Evolutionary conservation across 148 eudicot genomes (phyloP), one percentile per base, ranked within the genome.

Genomic region (Vaccinium vitisidaea): DNA sequence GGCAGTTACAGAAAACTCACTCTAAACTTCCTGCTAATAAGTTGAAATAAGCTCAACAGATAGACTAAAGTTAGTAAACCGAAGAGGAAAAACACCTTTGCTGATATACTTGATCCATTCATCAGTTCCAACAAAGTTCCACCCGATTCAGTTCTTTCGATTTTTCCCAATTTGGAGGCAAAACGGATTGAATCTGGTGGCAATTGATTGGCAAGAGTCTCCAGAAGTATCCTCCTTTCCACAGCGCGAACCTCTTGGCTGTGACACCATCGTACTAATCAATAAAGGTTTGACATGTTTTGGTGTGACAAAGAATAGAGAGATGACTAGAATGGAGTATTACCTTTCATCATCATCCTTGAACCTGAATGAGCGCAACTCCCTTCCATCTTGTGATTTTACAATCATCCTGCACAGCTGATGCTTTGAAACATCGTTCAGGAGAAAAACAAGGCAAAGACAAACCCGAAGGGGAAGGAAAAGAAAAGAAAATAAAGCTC

Each of bases 191-290:
- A 80, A 71, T 87, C 83, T 48, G 86, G 80, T n/a, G 96, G 95
- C 8, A 95, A 86, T 86, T 91, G 89, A 88, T 88, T 85, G 8
- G 96, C 94, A 48, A 95, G 98, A 67, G 95, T 89, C 71, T 89
- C 93, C 30, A 95, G 86, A 59, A 95, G 92, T 73, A 88, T 84
- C 82, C 91, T 86, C 81, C 98, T 93, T 87, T 95, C 98, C 39
- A 95, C 94, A 14, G 95, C 93, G 18, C 98, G 96, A 49, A 92
- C 96, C 84, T 95, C 98, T 91, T 95, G 98, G 81, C 98, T 95
- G 89, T 74, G 79, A n/a, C 52, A 52, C 69, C 67, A 8, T 5
- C 7, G 25, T 56, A 56, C 11, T 30, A 15, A 30, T 79, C 21
- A 43, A 56, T 9, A 39, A 59, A 65, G 43, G 30, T 13, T 11